Conservation (phyloP, 768 basidiomycete species). For the Xerocomellus chrysenteron region DNA sequence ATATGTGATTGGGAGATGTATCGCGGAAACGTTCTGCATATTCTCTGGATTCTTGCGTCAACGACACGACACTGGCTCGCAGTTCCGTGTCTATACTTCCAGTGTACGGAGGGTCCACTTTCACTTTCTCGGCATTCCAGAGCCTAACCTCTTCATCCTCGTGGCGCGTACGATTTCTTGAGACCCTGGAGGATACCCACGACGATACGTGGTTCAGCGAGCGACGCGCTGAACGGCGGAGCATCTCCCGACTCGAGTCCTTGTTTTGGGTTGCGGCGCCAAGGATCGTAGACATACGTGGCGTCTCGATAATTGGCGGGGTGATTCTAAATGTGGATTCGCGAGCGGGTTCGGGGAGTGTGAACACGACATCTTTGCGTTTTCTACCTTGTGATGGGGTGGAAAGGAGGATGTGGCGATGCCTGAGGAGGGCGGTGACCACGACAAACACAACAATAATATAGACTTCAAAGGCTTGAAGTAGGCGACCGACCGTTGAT, state of each 20-base stretch:
- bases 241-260: constrained; percentile 8
- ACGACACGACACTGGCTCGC: constrained; percentile 2
- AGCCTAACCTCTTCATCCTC: constrained; percentile 31
- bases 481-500: constrained; percentile 63
- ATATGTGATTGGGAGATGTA: constrained; percentile 1
- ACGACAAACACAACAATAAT: constrained; percentile 59
- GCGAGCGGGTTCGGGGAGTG: constrained; percentile 26
- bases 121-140: constrained; percentile 36
- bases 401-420: constrained; percentile 9
- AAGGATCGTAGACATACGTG: constrained; percentile 24
- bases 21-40: constrained; percentile 6
- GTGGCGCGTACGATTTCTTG: constrained; percentile 24
- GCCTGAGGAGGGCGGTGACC: constrained; percentile 40
- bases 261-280: constrained; percentile 1
- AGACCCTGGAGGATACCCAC: constrained; percentile 36
- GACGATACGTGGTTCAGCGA: constrained; percentile 36
- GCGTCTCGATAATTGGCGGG: constrained; percentile 24
- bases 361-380: constrained; percentile 1
- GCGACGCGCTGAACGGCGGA: constrained; percentile 16
- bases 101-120: constrained; percentile 9
- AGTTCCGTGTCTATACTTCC: not conserved
- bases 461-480: constrained; percentile 63
- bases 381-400: not conserved
- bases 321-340: constrained; percentile 27
- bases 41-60: constrained; percentile 6